Conservation (phyloP, 441 rosid species). For the Bocquillonia castaneifolia region DNA sequence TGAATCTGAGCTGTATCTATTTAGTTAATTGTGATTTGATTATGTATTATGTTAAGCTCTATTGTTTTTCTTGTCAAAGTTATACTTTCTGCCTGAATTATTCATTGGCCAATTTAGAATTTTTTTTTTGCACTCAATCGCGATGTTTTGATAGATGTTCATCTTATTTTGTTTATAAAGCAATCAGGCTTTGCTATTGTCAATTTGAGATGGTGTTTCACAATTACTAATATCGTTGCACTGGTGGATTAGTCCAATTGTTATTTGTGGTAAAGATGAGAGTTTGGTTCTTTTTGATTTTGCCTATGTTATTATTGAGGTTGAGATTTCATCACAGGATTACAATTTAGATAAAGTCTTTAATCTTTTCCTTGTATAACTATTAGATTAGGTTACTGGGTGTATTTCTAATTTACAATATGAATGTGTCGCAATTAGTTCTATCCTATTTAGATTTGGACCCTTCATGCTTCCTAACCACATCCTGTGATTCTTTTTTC, state of each 20-base stretch:
- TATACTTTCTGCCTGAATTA: no score
- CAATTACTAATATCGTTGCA: not conserved
- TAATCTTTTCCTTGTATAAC: not conserved
- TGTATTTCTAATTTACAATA: not conserved
- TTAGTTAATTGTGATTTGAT: not conserved
- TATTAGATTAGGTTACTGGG: not conserved
- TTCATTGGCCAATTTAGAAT: no score
- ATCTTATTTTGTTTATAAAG: not conserved
- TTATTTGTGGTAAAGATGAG: slow-evolving; percentile 3
- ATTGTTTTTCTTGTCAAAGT: not conserved
- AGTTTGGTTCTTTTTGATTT: not conserved
- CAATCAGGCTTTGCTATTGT: not conserved
- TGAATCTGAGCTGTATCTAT: not conserved
- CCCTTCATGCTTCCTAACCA: not conserved
- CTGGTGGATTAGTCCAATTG: not conserved
- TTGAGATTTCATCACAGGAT: not conserved
- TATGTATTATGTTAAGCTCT: not conserved
- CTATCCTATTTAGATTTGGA: not conserved
- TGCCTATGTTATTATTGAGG: not conserved
- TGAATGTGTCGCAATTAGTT: no score
- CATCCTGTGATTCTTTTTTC: not conserved
- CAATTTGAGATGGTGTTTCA: no score
- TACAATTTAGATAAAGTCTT: not conserved
- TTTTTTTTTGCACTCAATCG: slow-evolving; percentile 8
- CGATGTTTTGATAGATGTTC: not conserved